Evolutionary conservation across 179 eudicot genomes (phyloP).

Genomic region (Actinidia polygama): DNA sequence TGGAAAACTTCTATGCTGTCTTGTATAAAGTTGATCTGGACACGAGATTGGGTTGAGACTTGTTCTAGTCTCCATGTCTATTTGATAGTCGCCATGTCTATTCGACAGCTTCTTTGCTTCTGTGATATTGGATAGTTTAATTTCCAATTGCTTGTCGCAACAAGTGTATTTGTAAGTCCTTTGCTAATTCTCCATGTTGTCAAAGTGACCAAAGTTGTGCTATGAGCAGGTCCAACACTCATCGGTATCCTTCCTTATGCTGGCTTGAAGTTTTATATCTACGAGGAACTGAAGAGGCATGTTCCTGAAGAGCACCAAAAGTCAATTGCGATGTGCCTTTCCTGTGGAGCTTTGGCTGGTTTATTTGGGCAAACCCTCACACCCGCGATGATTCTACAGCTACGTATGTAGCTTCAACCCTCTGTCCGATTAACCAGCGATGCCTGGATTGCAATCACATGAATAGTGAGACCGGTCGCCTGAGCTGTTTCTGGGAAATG

Average conservation of each 20-base stretch:
- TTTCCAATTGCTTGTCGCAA: not conserved
- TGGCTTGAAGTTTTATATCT: constrained; percentile 93
- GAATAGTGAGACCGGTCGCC: too few species aligned
- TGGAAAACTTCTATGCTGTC: not conserved
- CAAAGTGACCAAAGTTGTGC: constrained; percentile 7
- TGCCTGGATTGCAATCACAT: too few species aligned
- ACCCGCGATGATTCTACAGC: too few species aligned
- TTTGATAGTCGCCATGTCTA: not conserved
- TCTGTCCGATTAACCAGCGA: too few species aligned
- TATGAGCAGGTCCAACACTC: constrained; percentile 84
- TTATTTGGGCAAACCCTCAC: constrained; percentile 93
- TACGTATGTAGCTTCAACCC: too few species aligned
- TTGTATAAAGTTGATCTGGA: not conserved
- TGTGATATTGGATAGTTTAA: constrained; percentile 4
- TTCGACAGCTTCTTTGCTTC: not conserved
- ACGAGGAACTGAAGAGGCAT: constrained; percentile 88
- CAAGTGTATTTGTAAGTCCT: not conserved
- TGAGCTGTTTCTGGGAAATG: too few species aligned
- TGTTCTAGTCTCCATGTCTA: not conserved
- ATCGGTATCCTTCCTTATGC: constrained; percentile 98
- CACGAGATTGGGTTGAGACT: not conserved
- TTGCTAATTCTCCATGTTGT: constrained; percentile 16
- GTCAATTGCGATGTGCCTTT: constrained; percentile 75
- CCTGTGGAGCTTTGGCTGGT: constrained; percentile 99
- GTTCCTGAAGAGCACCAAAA: constrained; percentile 94